phyloP scores from a whole-genome alignment of 495 filamentous ascomycete genomes.

The Podospora pseudocomata region DNA sequence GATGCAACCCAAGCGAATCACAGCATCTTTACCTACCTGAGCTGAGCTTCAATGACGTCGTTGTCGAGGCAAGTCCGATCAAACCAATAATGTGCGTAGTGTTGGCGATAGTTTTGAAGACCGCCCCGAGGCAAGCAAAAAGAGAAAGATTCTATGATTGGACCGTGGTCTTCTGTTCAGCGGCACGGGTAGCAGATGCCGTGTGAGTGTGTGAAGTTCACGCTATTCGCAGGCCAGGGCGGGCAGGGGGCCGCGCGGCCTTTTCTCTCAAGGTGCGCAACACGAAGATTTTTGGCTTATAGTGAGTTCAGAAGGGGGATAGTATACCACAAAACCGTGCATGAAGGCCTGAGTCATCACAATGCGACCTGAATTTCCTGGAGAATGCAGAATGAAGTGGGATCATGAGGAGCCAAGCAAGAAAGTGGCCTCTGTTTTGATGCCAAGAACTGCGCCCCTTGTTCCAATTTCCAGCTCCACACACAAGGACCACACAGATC shows the following conservation, averaged over 20 bases:
- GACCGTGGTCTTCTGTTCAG: background rate
- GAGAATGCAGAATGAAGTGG: background rate
- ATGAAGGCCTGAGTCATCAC: background rate
- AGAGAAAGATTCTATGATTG: background rate
- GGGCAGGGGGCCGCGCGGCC: background rate
- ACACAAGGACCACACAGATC: background rate
- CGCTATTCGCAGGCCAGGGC: background rate
- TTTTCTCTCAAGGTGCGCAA: background rate
- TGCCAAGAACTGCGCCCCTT: background rate
- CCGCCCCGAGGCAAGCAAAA: background rate
- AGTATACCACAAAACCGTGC: background rate
- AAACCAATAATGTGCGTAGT: background rate
- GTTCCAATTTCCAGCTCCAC: background rate
- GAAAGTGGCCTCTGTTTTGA: background rate
- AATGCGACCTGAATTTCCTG: background rate
- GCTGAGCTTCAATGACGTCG: background rate
- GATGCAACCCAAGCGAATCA: background rate
- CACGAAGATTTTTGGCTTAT: background rate
- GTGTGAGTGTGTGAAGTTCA: background rate
- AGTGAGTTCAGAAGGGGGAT: background rate
- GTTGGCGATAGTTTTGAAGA: background rate
- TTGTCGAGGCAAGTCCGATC: background rate
- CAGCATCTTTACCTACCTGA: background rate
- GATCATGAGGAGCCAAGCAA: background rate
- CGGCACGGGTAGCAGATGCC: background rate